A percentile compares a stretch with the other conserved stretches of the same genome.
phyloP scores from a whole-genome alignment of 352 stramenopile species.

The Pythium myriotylum region DNA sequence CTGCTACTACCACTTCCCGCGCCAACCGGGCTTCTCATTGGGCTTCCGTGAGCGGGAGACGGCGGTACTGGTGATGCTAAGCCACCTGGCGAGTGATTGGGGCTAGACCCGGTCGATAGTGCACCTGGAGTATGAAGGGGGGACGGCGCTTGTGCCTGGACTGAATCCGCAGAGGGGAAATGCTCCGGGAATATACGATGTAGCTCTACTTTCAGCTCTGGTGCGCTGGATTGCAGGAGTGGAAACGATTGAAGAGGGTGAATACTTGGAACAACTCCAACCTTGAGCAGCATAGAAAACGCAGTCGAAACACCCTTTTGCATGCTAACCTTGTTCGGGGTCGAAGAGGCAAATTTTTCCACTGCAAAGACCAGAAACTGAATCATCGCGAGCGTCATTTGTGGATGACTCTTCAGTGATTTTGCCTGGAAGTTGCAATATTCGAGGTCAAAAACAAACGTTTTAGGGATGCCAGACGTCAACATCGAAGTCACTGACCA shows the following conservation, averaged over 20 bases:
- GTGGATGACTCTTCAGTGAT: slow-evolving; percentile 83
- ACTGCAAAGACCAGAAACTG: slow-evolving; percentile 87
- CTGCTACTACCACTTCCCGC: slow-evolving; percentile 34
- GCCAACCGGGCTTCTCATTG: slow-evolving; percentile 52
- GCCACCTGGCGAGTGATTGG: slow-evolving; percentile 41
- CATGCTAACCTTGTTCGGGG: slow-evolving; percentile 75
- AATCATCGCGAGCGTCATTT: slow-evolving; percentile 83
- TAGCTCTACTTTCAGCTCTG: slow-evolving; percentile 70
- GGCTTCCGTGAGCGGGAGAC: slow-evolving; percentile 45
- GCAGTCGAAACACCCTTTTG: slow-evolving; percentile 83
- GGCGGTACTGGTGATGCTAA: slow-evolving; percentile 41
- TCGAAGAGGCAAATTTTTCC: slow-evolving; percentile 81
- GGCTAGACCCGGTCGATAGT: slow-evolving; percentile 27
- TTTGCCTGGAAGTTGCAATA: slow-evolving; percentile 51
- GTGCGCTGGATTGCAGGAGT: slow-evolving; percentile 62
- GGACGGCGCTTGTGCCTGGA: slow-evolving; percentile 36
- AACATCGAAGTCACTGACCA: slow-evolving; percentile 42
- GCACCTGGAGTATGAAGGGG: slow-evolving; percentile 23
- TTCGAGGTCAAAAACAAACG: no score
- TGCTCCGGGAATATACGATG: slow-evolving; percentile 85
- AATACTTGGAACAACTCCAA: slow-evolving; percentile 74
- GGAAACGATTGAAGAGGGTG: slow-evolving; percentile 77
- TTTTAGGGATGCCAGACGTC: neutral
- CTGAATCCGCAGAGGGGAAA: slow-evolving; percentile 64
- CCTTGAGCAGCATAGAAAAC: slow-evolving; percentile 73